Percentiles rank a stretch among this genome's conserved stretches.
Conservation (phyloP, 2,329 filamentous ascomycete species). For the Aureobasidium melanogenum region DNA sequence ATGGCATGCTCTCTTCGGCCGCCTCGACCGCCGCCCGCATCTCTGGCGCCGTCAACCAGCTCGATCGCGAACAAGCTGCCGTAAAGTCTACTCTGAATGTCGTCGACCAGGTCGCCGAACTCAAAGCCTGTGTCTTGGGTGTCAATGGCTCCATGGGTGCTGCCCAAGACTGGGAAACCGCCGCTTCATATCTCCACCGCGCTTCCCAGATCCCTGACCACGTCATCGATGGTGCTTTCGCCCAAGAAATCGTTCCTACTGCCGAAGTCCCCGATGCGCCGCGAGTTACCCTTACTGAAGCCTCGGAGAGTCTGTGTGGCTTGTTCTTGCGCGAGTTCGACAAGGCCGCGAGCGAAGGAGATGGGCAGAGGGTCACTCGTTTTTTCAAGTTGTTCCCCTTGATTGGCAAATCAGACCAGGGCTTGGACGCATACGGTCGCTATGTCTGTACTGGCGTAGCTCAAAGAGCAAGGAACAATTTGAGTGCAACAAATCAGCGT, state of each 20-base stretch:
- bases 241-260: conserved; percentile 85
- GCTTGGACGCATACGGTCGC: conserved; percentile 85
- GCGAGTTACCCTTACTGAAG: conserved; percentile 73
- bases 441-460: conserved; percentile 96
- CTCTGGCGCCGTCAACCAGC: conserved; percentile 73
- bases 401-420: conserved; percentile 80
- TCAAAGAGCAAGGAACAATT: conserved; percentile 66
- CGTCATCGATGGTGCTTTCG: conserved; percentile 77
- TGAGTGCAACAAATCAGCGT: conserved; percentile 57
- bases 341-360: conserved; percentile 76
- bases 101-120: conserved; percentile 91
- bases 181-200: conserved; percentile 78
- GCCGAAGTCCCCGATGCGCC: conserved; percentile 92
- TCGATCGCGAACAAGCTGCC: conserved; percentile 84
- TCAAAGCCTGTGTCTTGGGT: conserved; percentile 92
- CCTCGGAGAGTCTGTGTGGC: conserved; percentile 80
- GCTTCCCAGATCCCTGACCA: conserved; percentile 71
- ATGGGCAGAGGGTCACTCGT: conserved; percentile 79
- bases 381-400: conserved; percentile 98
- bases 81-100: conserved; percentile 86
- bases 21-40: conserved; percentile 78
- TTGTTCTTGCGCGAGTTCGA: conserved; percentile 94
- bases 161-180: conserved; percentile 97
- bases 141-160: conserved; percentile 95
- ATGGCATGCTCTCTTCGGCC: conserved; percentile 81